Base-by-base conservation (phyloP, 352 stramenopile genomes). In the Globisporangium takayamanum region DNA sequence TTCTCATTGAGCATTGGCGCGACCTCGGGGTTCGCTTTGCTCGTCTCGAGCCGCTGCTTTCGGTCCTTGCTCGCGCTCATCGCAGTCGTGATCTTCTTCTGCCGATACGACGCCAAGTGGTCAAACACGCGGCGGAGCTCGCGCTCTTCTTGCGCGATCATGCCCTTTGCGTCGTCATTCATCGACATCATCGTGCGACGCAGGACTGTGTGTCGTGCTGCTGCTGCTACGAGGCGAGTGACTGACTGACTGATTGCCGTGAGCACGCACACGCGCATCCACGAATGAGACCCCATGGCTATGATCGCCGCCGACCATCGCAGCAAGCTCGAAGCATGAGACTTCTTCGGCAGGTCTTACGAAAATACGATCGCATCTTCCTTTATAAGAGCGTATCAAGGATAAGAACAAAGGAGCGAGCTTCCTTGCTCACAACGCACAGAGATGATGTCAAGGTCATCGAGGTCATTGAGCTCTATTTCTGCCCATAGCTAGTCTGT, bases 111-210 rank as follows among this genome's bases (percentile, higher is more conserved):
- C 67, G 92, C 96, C 48, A 98, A 68, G 53, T 96, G 80, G 28
- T 97, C 88, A 62, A 97, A 98, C 33, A 98, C 96, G 37, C 95
- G 86, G 55, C 92, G 88, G 46, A 98, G 69, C 65, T 98, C 94
- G 44, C 93, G 96, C 72, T 98, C 87, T 66, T 98, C 95, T 64
- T 98, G 93, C 8, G 88, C 80, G 25, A 95, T 97, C 74, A 98
- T 95, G 41, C 78, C 81, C 63, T 93, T 94, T 16, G 72, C 57
- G 54, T 90, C 80, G 26, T 92, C 80, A 10, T 69, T 86, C 28
- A 80, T 64, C 48, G 77, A 88, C 80, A 90, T 90, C 78, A 91
- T 87, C 48, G 33, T 69, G 52, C 12, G 28, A 10, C 2, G 18
- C 46, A 3, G 28, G 10, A 20, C 16, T n/a, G n/a, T 26, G 60